phyloP scores from a whole-genome alignment of 176 grass and related monocot species.

The Coix lacrymajobi region DNA sequence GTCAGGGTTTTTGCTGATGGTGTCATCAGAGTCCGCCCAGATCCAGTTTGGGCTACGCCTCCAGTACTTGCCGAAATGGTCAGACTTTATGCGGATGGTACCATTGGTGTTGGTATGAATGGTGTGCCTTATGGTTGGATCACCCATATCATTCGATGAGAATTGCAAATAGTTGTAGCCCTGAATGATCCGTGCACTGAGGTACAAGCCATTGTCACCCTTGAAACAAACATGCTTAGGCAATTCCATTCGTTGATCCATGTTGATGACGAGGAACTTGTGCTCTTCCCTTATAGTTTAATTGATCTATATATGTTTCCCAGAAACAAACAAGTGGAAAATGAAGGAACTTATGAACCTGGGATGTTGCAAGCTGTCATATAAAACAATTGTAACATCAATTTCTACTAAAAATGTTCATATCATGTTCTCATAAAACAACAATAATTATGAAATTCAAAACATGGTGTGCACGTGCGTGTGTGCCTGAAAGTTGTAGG shows the following conservation, averaged over 20 bases:
- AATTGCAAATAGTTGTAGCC: background rate
- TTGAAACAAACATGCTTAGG: background rate
- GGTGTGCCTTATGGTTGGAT: background rate
- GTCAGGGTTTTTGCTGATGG: rapidly evolving
- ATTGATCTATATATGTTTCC: no score
- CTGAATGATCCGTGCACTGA: background rate
- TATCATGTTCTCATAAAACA: no score
- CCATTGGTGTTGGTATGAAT: background rate
- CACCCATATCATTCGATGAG: background rate
- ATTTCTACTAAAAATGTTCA: no score
- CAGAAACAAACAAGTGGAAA: no score
- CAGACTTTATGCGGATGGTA: background rate
- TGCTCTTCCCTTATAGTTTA: no score
- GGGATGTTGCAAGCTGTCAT: no score
- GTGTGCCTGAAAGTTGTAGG: no score
- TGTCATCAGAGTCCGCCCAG: background rate
- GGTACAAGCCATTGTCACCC: background rate
- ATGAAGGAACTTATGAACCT: no score
- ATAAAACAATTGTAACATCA: no score
- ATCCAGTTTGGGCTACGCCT: background rate
- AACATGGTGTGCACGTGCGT: no score
- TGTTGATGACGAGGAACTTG: no score
- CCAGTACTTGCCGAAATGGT: background rate
- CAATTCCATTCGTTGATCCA: background rate
- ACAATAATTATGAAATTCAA: no score